Evolutionary conservation across 2,329 filamentous ascomycete species (phyloP), one percentile per base, ranked within the genome.

Genomic region (Tolypocladium pustulatum): DNA sequence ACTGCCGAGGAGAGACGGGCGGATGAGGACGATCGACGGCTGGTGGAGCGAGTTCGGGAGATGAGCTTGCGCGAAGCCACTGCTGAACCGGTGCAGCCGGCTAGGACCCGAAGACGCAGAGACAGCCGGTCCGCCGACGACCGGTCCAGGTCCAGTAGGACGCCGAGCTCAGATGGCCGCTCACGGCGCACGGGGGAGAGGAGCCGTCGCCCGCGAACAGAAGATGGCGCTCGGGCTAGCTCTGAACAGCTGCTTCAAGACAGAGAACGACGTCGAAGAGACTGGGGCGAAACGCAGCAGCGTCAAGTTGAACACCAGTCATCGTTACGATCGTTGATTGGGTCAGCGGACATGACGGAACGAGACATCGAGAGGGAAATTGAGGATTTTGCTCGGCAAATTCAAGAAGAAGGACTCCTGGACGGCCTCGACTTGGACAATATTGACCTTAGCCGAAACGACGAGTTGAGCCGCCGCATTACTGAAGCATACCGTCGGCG

Each of bases 371-470:
- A 96, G 69, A 85, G 89, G 61, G 91, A 96, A 69, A 95, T 97
- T 60, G 83, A 94, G 64, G 91, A 94, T 61, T 95, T 97, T 66
- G 83, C 95, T 64, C 84, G 90, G 51, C 91, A 96, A 69, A 96
- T 96, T 60, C 82, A 92, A 64, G 88, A 93, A 63, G 91, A 96
- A 68, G 91, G 93, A 0, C 75, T 97, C 25, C 73, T 96, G 38
- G 90, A 97, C 66, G 92, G 91, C 22, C 85, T 97, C 54, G 92
- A 97, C 68, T 76, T 97, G 58, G 89, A 94, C 66, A 92, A 92
- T 63, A 85, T 97, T 57, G 91, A 93, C 62, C 80, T 91, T 20
- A 84, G 78, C 55, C 89, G 91, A 66, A 91, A 97, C 68, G 91
- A 97, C 67, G 90, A 95, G 67, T 84, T 97, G 20, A 96, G 90